Base-by-base conservation (phyloP, 2,329 filamentous ascomycete species). In the Capronia epimyces region DNA sequence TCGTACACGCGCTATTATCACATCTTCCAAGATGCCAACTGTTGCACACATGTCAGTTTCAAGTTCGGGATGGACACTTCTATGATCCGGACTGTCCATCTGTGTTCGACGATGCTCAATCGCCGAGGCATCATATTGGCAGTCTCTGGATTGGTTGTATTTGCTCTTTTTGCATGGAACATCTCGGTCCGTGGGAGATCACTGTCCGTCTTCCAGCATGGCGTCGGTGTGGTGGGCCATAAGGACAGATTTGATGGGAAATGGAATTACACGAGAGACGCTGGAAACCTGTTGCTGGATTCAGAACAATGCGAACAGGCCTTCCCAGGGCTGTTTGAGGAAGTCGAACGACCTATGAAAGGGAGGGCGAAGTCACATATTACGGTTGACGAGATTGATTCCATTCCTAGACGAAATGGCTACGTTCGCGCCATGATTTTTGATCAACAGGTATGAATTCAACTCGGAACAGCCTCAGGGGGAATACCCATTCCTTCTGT, bases 361-460 rank as follows among this genome's bases (percentile, higher is more conserved):
- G 46, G 43, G 16, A 54, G 61, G 37, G 29, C 41, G 21, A 32
- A 45, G 13, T 56, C 51, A n/a, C 53, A 44, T 21, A 60, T 63
- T 37, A 60, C 57, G 2, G 42, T 57, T 29, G 55, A 53, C 34
- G 58, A 58, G 44, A 40, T 62, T 10, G 61, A 64, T 41, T 29
- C 48, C 2, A 53, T 62, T 5, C 47, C 49, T n/a, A 51, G 46
- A 39, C 50, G 53, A 37, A 62, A 64, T 46, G 62, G 61, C 8
- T 62, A 61, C 29, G 55, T 71, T 43, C 62, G 64, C n/a, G 65
- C 59, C 21, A 64, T 69, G 65, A 67, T 71, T 29, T 67, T 64
- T 55, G 61, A 68, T 49, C 61, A 61, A 50, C 52, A 60, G 52
- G 56, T 62, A 62, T 62, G 41, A 15, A 24, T 37, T 10, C 43